Evolutionary conservation across 2,329 filamentous ascomycete genomes (phyloP).

Genomic region (Cordyceps pruinosa): DNA sequence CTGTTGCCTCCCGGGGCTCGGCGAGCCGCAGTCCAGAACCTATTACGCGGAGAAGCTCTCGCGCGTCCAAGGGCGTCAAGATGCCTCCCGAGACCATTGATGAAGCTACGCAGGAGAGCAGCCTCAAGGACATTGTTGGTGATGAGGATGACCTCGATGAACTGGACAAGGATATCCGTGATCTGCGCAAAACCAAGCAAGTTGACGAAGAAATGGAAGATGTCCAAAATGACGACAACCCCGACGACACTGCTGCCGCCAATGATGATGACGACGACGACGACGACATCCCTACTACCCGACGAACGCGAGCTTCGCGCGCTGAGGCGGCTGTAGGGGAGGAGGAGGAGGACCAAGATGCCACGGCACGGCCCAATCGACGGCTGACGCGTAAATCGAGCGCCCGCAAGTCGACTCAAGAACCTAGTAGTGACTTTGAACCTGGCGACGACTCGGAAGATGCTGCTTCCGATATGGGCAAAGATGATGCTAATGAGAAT

Average conservation of each 20-base stretch:
- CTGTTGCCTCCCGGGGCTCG: conserved; percentile 41
- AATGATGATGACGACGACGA: conserved; percentile 35
- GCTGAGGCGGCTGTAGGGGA: conserved; percentile 23
- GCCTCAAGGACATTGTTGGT: conserved; percentile 20
- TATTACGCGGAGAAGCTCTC: conserved; percentile 38
- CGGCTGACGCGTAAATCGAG: conserved; percentile 42
- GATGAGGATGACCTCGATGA: conserved; percentile 30
- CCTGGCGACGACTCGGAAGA: conserved; percentile 53
- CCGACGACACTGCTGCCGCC: conserved; percentile 18
- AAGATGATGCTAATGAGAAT: conserved; percentile 37
- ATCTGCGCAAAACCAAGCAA: conserved; percentile 22
- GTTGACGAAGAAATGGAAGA: conserved; percentile 25
- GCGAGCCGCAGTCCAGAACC: conserved; percentile 51
- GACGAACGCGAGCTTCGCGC: conserved; percentile 37
- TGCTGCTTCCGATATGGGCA: conserved; percentile 36
- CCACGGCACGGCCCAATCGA: conserved; percentile 30
- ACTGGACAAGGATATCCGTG: conserved; percentile 31
- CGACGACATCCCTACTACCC: conserved; percentile 42
- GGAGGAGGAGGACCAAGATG: conserved; percentile 23
- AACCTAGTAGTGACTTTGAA: conserved; percentile 56
- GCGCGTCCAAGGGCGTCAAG: conserved; percentile 45
- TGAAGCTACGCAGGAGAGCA: conserved; percentile 49
- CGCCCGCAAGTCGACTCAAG: conserved; percentile 39
- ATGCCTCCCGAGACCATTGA: conserved; percentile 41
- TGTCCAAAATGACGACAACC: conserved; percentile 17